Conservation (phyloP, 2,329 filamentous ascomycete genomes). For the Fusarium penzigii region DNA sequence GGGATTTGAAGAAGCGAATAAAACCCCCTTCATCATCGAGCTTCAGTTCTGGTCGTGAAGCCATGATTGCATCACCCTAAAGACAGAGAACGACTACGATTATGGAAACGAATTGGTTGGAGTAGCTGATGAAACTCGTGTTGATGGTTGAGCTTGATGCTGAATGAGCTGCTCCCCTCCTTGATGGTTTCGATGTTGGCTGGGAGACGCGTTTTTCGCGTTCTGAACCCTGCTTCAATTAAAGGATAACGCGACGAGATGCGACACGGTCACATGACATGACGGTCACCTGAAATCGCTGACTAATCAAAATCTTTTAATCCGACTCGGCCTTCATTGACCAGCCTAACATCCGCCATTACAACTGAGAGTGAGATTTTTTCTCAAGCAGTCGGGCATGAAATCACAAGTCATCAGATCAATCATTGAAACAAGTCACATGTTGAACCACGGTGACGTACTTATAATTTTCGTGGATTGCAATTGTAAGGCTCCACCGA, state of each 20-base stretch:
- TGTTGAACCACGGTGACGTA: too few relatives aligned
- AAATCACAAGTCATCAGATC: too few relatives aligned
- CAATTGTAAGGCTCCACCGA: too few relatives aligned
- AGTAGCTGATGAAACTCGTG: conserved; percentile 1
- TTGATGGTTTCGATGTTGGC: conserved; percentile 10
- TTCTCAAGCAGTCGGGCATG: too few relatives aligned
- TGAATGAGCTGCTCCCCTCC: conserved; percentile 10
- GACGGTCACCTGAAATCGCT: too few relatives aligned
- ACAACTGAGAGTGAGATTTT: too few relatives aligned
- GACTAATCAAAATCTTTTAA: too few relatives aligned
- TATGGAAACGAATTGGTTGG: conserved; percentile 3
- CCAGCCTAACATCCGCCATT: too few relatives aligned
- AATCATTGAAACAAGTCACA: too few relatives aligned
- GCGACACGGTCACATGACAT: not conserved
- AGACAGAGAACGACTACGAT: not conserved
- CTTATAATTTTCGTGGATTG: too few relatives aligned
- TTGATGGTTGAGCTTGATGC: conserved; percentile 5
- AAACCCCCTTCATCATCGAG: conserved; percentile 97
- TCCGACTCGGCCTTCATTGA: too few relatives aligned
- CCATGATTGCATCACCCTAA: conserved; percentile 51
- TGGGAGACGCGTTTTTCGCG: conserved; percentile 31
- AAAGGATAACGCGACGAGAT: conserved; percentile 28
- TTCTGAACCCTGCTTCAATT: conserved; percentile 16
- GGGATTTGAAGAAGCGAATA: conserved; percentile 92
- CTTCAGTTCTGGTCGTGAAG: conserved; percentile 73